Evolutionary conservation across 75 land plant genomes (phyloP).

Genomic region (Adiantum capillusveneris): DNA sequence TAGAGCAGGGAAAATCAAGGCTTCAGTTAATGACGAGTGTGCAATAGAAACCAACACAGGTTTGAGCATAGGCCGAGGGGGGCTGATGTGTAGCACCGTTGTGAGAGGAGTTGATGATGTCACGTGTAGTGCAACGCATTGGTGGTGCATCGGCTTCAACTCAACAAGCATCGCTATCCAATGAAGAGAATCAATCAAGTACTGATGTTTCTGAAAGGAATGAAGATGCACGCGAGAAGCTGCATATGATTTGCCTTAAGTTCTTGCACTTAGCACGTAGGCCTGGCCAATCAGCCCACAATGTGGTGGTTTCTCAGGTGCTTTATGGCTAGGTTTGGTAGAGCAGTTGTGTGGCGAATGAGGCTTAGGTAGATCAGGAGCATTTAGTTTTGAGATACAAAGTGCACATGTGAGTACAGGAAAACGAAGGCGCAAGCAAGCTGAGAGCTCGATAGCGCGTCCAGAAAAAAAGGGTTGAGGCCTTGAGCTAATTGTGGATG

Average conservation of each 20-base stretch:
- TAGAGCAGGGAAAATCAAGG: too few species aligned
- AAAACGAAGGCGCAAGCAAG: too few species aligned
- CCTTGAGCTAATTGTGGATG: too few species aligned
- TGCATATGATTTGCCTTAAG: slow-evolving; percentile 45
- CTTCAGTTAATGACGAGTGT: too few species aligned
- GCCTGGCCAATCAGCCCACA: slow-evolving; percentile 52
- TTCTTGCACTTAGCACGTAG: slow-evolving; percentile 46
- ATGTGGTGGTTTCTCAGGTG: slow-evolving; percentile 49
- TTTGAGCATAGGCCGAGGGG: too few species aligned
- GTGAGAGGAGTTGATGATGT: too few species aligned
- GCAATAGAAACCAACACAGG: too few species aligned
- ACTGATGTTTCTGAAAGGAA: slow-evolving; percentile 23
- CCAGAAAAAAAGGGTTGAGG: too few species aligned
- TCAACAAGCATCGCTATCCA: slow-evolving; percentile 11
- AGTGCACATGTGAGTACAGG: too few species aligned
- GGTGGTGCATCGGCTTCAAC: slow-evolving; percentile 31
- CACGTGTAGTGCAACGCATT: slow-evolving; percentile 30
- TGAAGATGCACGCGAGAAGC: slow-evolving; percentile 42
- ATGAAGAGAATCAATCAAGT: slow-evolving; percentile 14
- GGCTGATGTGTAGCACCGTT: too few species aligned
- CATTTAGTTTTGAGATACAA: slow-evolving; percentile 43
- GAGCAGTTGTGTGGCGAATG: slow-evolving; percentile 34
- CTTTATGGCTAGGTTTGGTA: slow-evolving; percentile 46
- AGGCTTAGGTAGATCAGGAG: slow-evolving; percentile 17
- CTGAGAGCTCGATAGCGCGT: too few species aligned